Evolutionary conservation across 441 rosid species (phyloP), one percentile per base, ranked within the genome.

Genomic region (Adansonia rubrostipa): DNA sequence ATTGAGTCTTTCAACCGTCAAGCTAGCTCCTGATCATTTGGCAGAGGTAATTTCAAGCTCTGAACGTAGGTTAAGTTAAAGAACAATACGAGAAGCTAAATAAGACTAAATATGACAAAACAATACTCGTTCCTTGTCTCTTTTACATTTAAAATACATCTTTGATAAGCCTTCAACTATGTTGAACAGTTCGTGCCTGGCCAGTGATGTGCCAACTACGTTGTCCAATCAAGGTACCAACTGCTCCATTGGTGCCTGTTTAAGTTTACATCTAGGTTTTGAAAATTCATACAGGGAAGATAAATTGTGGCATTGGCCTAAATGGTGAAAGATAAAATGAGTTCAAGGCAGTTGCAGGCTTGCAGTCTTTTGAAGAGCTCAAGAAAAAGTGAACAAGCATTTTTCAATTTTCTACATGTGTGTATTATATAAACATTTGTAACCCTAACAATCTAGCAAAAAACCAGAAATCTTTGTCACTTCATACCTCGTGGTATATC

Each of bases 361-460:
- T 78, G 67, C 44, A 62, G 9, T 11, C 67, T 2, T 62, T 62
- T 62, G 66, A 62, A 28, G 73, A 68, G n/a, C n/a, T 69, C 14
- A 22, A 69, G 73, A 69, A 48, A 40, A 69, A 47, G 40, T 69
- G 73, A 69, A 19, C 17, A 13, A 13, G 57, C 42, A 1, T 20
- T 45, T 68, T 75, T 81, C 79, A 58, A 71, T 44, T 79, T 79
- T 78, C 57, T 60, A 77, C 80, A 78, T 71, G 78, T 79, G 58
- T 80, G 77, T 78, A 82, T 84, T 50, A 78, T 84, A 82, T 76
- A 80, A 68, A 81, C 72, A 64, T 71, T 45, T 74, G 70, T 71
- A 77, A 77, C 78, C 63, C 82, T 78, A 75, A 64, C 24, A 62
- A 42, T 67, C 78, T 72, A 79, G 48, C 81, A 83, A 86, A 73